Percentiles rank a stretch among this genome's conserved stretches.
Evolutionary conservation across 2,329 filamentous ascomycete genomes (phyloP).

Genomic region (Talaromyces marneffei): DNA sequence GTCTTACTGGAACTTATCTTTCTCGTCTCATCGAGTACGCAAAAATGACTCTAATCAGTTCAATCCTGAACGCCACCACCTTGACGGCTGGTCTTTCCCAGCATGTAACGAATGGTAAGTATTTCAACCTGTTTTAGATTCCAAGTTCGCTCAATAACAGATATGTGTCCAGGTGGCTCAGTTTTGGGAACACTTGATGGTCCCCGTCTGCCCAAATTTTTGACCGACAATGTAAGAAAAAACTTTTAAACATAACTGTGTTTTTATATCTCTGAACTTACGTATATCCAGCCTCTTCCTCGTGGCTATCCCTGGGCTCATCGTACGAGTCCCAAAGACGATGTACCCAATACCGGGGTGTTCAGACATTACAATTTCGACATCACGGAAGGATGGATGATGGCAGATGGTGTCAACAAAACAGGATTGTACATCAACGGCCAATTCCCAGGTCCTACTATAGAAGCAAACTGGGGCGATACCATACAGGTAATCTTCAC

Average conservation of each 20-base stretch:
- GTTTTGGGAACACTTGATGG: background rate
- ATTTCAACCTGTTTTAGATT: background rate
- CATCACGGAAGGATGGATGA: background rate
- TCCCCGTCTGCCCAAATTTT: background rate
- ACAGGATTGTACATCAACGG: background rate
- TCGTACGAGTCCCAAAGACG: no score
- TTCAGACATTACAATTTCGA: background rate
- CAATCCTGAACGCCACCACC: background rate
- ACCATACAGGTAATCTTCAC: background rate
- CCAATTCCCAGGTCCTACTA: background rate
- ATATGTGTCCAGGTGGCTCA: background rate
- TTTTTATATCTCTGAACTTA: no score
- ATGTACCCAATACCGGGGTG: background rate
- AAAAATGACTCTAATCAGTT: background rate
- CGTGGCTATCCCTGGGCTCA: no score
- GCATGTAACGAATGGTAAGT: background rate
- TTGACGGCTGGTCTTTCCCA: background rate
- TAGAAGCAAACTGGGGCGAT: constrained; percentile 8
- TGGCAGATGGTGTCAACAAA: background rate
- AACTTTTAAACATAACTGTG: no score
- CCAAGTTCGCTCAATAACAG: background rate
- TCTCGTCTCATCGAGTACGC: background rate
- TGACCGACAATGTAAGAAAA: background rate
- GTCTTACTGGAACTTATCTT: background rate
- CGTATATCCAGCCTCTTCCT: no score